Evolutionary conservation across 2,329 filamentous ascomycete genomes (phyloP).

Genomic region (Fusarium illudens): DNA sequence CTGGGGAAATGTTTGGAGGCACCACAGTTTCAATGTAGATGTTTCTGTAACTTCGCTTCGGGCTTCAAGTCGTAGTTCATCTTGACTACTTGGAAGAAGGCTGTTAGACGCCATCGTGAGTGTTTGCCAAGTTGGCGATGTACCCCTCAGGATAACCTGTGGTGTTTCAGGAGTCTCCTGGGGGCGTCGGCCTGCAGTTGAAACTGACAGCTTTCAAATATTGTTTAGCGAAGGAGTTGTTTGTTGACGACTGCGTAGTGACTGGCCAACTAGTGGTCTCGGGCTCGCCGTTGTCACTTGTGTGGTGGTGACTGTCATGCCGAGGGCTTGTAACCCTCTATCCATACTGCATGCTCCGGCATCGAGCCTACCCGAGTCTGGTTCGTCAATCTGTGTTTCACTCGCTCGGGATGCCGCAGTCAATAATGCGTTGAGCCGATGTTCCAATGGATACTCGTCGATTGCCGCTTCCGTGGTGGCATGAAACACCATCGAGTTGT

Average conservation of each 20-base stretch:
- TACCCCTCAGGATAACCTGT: constrained; percentile 8
- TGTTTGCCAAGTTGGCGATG: constrained; percentile 29
- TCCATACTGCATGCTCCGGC: neutral
- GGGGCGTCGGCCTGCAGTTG: constrained; percentile 10
- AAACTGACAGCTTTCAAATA: neutral
- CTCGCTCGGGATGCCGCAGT: neutral
- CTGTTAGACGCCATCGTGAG: constrained; percentile 2
- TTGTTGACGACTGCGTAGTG: neutral
- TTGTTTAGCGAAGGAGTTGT: neutral
- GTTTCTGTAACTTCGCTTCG: neutral
- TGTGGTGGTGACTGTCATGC: neutral
- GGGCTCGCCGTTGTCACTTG: neutral
- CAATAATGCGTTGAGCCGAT: constrained; percentile 7
- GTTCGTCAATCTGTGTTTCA: constrained; percentile 3
- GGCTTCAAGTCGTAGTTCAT: neutral
- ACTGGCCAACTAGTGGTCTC: neutral
- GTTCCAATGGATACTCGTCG: constrained; percentile 33
- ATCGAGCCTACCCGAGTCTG: neutral
- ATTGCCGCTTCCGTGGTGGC: constrained; percentile 15
- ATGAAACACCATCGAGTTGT: constrained; percentile 30
- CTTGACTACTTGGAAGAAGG: neutral
- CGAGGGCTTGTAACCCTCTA: neutral
- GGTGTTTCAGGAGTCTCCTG: constrained; percentile 30
- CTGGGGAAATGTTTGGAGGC: constrained; percentile 29
- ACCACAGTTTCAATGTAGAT: constrained; percentile 13